phyloP scores from a whole-genome alignment of 805 yeast genomes.

The Candida ascalaphidarum region DNA sequence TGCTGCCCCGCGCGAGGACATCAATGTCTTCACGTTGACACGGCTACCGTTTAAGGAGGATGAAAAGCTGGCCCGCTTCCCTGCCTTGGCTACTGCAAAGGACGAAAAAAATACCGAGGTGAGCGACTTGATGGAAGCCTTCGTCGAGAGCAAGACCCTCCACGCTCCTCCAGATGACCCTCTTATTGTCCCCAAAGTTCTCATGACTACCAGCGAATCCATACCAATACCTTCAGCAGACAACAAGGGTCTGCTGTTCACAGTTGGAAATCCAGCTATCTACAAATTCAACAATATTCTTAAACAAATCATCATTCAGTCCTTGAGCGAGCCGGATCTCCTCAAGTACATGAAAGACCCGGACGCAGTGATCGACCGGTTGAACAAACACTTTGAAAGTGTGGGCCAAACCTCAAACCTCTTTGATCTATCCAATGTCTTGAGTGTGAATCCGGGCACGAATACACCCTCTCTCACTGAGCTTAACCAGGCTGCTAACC shows the following conservation, averaged over 20 bases:
- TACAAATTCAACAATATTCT: conserved; percentile 17
- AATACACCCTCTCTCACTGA: no score
- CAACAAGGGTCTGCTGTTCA: no score
- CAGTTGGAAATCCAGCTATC: conserved; percentile 17
- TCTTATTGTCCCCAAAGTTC: conserved; percentile 5
- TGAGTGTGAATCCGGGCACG: no score
- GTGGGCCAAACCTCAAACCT: no score
- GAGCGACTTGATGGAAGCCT: conserved; percentile 23
- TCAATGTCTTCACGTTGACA: conserved; percentile 39
- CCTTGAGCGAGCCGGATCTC: no score
- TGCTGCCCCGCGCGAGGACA: conserved; percentile 6
- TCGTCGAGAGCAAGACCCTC: conserved; percentile 17
- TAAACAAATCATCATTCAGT: conserved; percentile 13
- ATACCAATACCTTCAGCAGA: conserved; percentile 10
- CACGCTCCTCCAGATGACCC: no score
- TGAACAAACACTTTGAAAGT: no score
- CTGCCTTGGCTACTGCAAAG: conserved; percentile 9
- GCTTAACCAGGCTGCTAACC: conserved; percentile 5
- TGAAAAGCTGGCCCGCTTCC: conserved; percentile 51
- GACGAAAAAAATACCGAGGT: conserved; percentile 1
- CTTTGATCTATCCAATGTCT: no score
- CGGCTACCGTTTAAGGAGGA: conserved; percentile 73
- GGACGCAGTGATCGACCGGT: no score
- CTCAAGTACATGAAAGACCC: no score
- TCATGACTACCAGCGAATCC: conserved; percentile 7